Evolutionary conservation across 257 asterid species (phyloP).

Genomic region (Nicotiana knightiana): DNA sequence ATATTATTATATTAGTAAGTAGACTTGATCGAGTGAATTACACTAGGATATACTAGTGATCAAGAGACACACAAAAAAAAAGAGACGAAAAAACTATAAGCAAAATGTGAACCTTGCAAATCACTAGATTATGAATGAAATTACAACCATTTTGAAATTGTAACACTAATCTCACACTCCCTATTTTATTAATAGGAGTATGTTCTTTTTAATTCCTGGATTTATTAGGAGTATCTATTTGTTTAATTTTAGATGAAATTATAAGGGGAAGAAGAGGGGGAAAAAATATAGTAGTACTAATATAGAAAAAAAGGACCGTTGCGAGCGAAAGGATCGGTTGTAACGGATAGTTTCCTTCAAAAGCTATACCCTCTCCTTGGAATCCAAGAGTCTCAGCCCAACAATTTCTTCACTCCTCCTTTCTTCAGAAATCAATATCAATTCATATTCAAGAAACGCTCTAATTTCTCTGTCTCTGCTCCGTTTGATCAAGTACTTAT

Average conservation of each 20-base stretch:
- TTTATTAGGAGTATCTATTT: neutral
- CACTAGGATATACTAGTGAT: no score
- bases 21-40: no score
- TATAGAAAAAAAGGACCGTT: slow-evolving; percentile 41
- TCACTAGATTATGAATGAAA: no score
- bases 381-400: slow-evolving; percentile 8
- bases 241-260: neutral
- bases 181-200: neutral
- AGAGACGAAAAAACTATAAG: no score
- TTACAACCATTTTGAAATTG: no score
- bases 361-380: neutral
- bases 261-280: neutral
- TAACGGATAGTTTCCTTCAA: slow-evolving; percentile 61
- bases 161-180: neutral
- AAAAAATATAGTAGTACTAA: no score
- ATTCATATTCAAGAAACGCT: slow-evolving; percentile 14
- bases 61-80: no score
- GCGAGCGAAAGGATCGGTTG: slow-evolving; percentile 21
- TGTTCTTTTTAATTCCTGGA: neutral
- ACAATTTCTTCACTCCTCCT: slow-evolving; percentile 11
- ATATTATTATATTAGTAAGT: no score
- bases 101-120: no score
- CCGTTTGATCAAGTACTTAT: neutral
- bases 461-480: neutral
- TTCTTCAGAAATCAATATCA: neutral